Percentiles rank a stretch among this genome's conserved stretches.
These are phyloP conservation scores for Diaporthe ampelina DNA, from an alignment of 2,329 filamentous ascomycete species.

Conservation along the genomic window DNA sequence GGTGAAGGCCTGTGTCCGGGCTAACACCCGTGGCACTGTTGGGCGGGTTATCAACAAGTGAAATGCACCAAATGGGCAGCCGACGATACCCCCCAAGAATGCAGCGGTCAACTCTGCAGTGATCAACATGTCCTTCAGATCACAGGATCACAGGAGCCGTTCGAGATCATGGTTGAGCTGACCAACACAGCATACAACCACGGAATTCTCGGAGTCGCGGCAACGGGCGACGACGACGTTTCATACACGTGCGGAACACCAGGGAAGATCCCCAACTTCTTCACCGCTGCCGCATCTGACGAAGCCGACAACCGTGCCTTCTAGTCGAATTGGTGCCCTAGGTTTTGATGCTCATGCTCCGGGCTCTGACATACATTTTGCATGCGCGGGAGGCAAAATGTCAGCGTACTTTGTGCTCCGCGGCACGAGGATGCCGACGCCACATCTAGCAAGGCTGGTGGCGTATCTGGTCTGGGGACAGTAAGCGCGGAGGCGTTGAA, in stretches of 20 bases:
- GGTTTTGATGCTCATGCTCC: not conserved
- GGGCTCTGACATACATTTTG: not conserved
- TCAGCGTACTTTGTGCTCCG: not conserved
- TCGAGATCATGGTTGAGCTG: not conserved
- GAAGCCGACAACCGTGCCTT: not conserved
- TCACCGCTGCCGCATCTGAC: not conserved
- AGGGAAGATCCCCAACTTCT: not conserved
- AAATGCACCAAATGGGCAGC: not conserved
- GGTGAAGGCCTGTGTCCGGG: not conserved
- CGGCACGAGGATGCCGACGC: conserved; percentile 1
- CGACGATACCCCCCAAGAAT: not conserved
- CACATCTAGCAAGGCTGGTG: not conserved
- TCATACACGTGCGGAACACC: not conserved
- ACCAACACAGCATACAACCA: not conserved
- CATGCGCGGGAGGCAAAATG: not conserved
- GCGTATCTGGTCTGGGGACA: not conserved
- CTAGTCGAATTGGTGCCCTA: not conserved
- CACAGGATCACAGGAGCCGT: too few species aligned
- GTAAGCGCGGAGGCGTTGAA: not conserved
- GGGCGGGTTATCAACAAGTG: not conserved
- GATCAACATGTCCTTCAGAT: not conserved
- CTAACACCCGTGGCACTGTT: not conserved
- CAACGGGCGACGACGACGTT: not conserved
- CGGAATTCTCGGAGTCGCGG: not conserved
- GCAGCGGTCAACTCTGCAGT: not conserved